Conservation (phyloP, 805 yeast genomes). For the Starmerella sp. region DNA sequence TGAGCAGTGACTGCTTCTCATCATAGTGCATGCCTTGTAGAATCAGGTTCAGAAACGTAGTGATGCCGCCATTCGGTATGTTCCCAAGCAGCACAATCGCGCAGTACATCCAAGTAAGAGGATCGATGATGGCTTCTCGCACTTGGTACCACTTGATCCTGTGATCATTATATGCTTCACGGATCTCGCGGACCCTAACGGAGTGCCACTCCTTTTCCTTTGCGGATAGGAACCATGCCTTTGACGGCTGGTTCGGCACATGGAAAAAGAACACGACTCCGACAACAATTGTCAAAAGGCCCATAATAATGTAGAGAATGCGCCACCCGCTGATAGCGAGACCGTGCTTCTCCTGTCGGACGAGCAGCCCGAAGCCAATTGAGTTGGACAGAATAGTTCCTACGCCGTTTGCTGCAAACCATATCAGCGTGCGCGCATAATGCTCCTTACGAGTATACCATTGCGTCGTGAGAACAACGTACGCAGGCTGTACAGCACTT, state of each 20-base stretch:
- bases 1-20: conserved; percentile 31
- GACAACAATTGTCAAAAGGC: conserved; percentile 44
- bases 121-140: conserved; percentile 40
- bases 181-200: conserved; percentile 42
- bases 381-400: conserved; percentile 31
- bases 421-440: conserved; percentile 35
- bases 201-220: conserved; percentile 40
- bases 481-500: conserved; percentile 45
- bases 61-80: conserved; percentile 46
- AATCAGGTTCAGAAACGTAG: conserved; percentile 40
- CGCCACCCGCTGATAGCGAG: conserved; percentile 44
- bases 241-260: conserved; percentile 48
- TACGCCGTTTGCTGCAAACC: conserved; percentile 36
- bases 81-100: conserved; percentile 33
- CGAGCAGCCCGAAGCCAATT: conserved; percentile 21
- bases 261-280: conserved; percentile 40
- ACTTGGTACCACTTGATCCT: conserved; percentile 46
- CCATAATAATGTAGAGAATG: conserved; percentile 47
- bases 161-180: conserved; percentile 48
- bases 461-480: conserved; percentile 44
- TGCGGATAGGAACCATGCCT: conserved; percentile 28
- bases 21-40: conserved; percentile 37
- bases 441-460: conserved; percentile 43
- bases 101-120: conserved; percentile 40
- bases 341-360: conserved; percentile 7